These are phyloP conservation scores for Pythium brachiatum DNA, from an alignment of 352 stramenopile species.

Conservation along the genomic window DNA sequence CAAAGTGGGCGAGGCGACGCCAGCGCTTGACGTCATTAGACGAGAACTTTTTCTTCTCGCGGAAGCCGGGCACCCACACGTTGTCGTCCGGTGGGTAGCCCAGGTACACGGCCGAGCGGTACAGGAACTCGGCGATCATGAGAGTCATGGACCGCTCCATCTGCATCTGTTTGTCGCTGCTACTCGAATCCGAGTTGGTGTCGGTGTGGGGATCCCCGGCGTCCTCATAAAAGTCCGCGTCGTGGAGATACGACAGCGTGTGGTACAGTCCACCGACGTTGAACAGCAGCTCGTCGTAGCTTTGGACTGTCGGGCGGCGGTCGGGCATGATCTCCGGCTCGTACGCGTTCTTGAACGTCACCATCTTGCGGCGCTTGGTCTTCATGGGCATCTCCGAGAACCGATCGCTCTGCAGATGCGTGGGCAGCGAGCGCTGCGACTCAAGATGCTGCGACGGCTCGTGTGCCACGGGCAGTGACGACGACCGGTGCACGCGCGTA, in stretches of 20 bases:
- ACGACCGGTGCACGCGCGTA: background rate
- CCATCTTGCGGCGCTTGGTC: slow-evolving; percentile 3
- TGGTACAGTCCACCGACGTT: slow-evolving; percentile 25
- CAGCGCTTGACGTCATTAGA: slow-evolving; percentile 78
- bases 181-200: background rate
- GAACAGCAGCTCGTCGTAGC: slow-evolving; percentile 28
- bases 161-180: slow-evolving; percentile 16
- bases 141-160: slow-evolving; percentile 62
- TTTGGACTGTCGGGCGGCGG: slow-evolving; percentile 10
- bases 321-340: slow-evolving; percentile 22
- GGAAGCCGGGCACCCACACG: slow-evolving; percentile 63
- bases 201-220: background rate
- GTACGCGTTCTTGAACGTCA: slow-evolving; percentile 25
- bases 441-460: background rate
- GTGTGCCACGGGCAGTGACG: background rate
- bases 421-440: background rate
- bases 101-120: slow-evolving; percentile 65
- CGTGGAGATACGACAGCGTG: slow-evolving; percentile 22
- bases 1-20: slow-evolving; percentile 63
- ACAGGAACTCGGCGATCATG: slow-evolving; percentile 81
- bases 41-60: slow-evolving; percentile 66
- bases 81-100: slow-evolving; percentile 49
- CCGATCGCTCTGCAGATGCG: too few species aligned
- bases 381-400: too few species aligned
- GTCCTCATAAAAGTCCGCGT: slow-evolving; percentile 17